Evolutionary conservation across 2,329 filamentous ascomycete genomes (phyloP).

Genomic region (Sporothrix dimorphospora): DNA sequence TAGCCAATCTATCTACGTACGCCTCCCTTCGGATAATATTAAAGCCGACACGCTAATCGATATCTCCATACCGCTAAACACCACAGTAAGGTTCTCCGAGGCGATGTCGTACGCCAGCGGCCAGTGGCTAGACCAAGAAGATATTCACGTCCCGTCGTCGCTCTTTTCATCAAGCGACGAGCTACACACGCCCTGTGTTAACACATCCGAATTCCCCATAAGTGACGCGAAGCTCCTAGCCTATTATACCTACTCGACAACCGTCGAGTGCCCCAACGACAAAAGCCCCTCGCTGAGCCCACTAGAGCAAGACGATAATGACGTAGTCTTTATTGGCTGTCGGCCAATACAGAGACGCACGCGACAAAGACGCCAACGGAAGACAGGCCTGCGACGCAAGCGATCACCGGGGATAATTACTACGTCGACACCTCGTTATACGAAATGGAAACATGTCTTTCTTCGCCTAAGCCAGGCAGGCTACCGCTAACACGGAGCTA

Average conservation of each 20-base stretch:
- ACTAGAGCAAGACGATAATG: not conserved
- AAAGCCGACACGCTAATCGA: not conserved
- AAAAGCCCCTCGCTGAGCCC: not conserved
- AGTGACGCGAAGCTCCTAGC: not conserved
- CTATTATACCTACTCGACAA: not conserved
- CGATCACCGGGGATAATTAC: not conserved
- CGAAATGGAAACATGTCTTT: conserved; percentile 8
- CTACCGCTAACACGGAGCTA: not conserved
- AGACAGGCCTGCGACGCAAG: not conserved
- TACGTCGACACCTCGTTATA: not conserved
- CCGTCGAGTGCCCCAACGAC: not conserved
- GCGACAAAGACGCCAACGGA: conserved; percentile 2
- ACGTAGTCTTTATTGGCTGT: conserved; percentile 8
- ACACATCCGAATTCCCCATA: not conserved
- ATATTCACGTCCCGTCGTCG: not conserved
- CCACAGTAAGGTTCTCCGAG: not conserved
- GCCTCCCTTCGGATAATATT: not conserved
- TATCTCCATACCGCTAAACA: not conserved
- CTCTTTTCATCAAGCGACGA: not conserved
- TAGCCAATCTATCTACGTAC: not conserved
- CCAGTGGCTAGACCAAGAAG: not conserved
- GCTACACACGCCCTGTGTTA: not conserved
- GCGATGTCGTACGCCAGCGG: not conserved
- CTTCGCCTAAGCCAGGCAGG: not conserved
- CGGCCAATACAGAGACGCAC: not conserved